phyloP scores from a whole-genome alignment of 495 filamentous ascomycete genomes.

The Stereocaulon alpinum region DNA sequence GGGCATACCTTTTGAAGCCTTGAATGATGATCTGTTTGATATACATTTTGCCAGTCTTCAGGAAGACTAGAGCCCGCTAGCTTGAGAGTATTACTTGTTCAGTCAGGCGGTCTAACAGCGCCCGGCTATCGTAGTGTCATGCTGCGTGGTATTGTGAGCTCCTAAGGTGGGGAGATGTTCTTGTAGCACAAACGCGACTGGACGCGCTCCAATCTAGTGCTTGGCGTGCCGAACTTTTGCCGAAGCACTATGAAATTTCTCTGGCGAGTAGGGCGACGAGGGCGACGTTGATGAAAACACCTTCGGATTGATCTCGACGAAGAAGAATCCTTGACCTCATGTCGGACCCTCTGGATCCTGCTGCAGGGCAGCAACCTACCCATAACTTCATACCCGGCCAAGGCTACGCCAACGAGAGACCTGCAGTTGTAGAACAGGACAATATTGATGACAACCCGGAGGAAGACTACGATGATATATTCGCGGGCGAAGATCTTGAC shows the following conservation, averaged over 20 bases:
- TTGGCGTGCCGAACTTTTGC: neutral
- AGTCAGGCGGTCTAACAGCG: neutral
- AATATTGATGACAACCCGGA: slow-evolving; percentile 36
- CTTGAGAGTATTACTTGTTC: neutral
- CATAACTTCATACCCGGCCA: slow-evolving; percentile 46
- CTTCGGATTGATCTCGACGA: neutral
- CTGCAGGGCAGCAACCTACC: slow-evolving; percentile 40
- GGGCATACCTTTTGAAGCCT: slow-evolving; percentile 86
- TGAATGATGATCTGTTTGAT: slow-evolving; percentile 99
- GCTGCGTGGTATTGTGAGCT: neutral
- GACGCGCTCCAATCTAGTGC: slow-evolving; percentile 5
- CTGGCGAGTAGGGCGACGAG: no score
- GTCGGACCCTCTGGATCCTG: slow-evolving; percentile 25
- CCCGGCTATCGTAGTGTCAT: neutral
- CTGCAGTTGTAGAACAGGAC: slow-evolving; percentile 23
- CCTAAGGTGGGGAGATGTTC: neutral
- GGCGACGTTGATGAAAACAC: no score
- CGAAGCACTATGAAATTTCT: no score
- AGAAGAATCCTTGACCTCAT: slow-evolving; percentile 11
- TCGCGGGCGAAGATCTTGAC: slow-evolving; percentile 46
- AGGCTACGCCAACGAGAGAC: slow-evolving; percentile 38
- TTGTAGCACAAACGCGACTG: neutral
- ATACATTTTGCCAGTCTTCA: slow-evolving; percentile 49
- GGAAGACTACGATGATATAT: slow-evolving; percentile 49
- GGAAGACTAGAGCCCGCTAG: neutral